Percentiles rank a stretch among this genome's conserved stretches.
These are phyloP conservation scores for Pelargonium cotyledonis DNA, from an alignment of 441 rosid genomes.

Conservation along the genomic window DNA sequence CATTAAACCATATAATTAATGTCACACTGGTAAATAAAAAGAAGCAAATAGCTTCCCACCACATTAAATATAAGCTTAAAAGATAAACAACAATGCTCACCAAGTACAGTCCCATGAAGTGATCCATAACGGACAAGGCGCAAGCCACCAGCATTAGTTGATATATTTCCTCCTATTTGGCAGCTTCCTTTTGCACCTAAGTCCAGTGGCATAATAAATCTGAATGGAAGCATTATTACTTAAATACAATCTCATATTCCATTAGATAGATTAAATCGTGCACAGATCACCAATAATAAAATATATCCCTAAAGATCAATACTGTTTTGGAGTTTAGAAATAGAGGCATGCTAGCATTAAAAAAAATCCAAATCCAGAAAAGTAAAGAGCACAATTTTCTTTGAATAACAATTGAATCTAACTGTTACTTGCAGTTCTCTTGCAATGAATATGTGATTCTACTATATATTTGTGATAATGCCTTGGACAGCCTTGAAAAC, in stretches of 20 bases:
- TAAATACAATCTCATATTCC: conserved; percentile 17
- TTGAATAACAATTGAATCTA: background rate
- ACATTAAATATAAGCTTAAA: background rate
- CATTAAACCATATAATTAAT: background rate
- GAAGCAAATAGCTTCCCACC: conserved; percentile 8
- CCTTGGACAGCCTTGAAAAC: background rate
- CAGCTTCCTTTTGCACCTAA: conserved; percentile 99
- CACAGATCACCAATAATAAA: background rate
- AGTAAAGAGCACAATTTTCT: background rate
- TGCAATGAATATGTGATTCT: background rate
- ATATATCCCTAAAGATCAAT: background rate
- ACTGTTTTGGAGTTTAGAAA: background rate
- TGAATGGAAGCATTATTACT: conserved; percentile 49
- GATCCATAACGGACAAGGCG: conserved; percentile 95
- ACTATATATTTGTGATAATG: background rate
- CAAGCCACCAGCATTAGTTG: conserved; percentile 98
- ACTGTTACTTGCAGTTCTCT: background rate
- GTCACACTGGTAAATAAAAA: background rate
- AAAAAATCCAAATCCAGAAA: background rate
- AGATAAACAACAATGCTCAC: conserved; percentile 31
- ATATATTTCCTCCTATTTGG: conserved; percentile 97
- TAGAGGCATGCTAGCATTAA: background rate
- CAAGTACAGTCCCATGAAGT: conserved; percentile 76
- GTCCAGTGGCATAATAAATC: conserved; percentile 98
- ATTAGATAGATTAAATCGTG: too few relatives aligned